A percentile compares a stretch with the other conserved stretches of the same genome.
Conservation (phyloP, 2,329 filamentous ascomycete genomes). For the Scedosporium apiospermum region DNA sequence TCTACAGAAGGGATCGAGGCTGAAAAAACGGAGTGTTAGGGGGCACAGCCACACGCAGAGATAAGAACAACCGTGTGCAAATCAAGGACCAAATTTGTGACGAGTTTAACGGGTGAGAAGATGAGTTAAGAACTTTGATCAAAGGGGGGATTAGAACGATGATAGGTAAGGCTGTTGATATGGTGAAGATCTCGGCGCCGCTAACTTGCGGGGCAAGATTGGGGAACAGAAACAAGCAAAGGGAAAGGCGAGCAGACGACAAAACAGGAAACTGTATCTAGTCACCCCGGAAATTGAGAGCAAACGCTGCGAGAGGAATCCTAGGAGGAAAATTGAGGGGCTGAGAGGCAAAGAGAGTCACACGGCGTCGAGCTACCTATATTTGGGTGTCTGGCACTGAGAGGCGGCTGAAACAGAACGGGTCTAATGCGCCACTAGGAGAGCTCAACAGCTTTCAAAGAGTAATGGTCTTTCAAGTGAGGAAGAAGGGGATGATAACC, state of each 20-base stretch:
- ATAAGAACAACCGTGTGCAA: not conserved
- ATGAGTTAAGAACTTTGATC: not conserved
- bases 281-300: not conserved
- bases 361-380: not conserved
- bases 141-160: not conserved
- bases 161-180: no score
- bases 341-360: not conserved
- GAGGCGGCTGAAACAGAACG: not conserved
- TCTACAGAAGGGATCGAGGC: not conserved
- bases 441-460: not conserved
- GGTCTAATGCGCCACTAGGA: not conserved
- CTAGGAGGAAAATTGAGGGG: not conserved
- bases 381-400: not conserved
- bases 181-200: no score
- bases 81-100: not conserved
- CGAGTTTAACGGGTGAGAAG: not conserved
- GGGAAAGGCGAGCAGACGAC: not conserved
- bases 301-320: not conserved
- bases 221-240: not conserved
- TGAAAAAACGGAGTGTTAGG: not conserved
- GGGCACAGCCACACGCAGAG: not conserved
- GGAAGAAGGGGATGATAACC: not conserved
- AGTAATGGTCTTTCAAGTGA: not conserved
- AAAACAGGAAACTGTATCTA: not conserved
- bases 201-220: not conserved